phyloP scores from a whole-genome alignment of 2,329 filamentous ascomycete genomes.

The Ascochyta koolunga region DNA sequence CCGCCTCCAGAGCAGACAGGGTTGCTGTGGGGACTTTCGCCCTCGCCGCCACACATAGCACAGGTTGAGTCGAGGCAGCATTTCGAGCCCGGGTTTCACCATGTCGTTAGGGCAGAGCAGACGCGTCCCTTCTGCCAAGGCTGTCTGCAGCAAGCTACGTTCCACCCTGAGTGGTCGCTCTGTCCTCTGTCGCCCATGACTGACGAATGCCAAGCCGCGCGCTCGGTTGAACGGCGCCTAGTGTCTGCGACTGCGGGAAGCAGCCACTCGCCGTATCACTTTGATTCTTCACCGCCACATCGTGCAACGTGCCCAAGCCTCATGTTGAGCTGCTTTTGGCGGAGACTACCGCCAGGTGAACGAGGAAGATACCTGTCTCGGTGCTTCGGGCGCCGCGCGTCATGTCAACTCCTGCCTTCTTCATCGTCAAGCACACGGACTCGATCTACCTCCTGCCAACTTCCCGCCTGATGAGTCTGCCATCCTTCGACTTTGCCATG shows the following conservation, averaged over 20 bases:
- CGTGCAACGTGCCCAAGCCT: not conserved
- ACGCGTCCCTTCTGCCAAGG: constrained; percentile 8
- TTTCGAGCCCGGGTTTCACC: constrained; percentile 4
- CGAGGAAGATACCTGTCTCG: not conserved
- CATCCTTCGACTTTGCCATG: not conserved
- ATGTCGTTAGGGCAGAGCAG: not conserved
- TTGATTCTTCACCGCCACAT: constrained; percentile 6
- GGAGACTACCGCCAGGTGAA: not conserved
- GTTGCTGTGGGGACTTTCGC: not conserved
- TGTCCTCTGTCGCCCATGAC: constrained; percentile 2
- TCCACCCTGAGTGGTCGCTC: constrained; percentile 5
- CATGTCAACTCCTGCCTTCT: not conserved
- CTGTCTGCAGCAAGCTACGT: not conserved
- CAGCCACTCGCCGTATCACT: constrained; percentile 3
- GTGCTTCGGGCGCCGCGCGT: constrained; percentile 2
- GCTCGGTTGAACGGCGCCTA: constrained; percentile 12
- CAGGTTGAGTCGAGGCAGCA: not conserved
- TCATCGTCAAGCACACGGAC: not conserved
- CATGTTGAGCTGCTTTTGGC: not conserved
- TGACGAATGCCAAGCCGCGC: constrained; percentile 8
- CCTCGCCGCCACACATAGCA: not conserved
- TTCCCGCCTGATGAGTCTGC: not conserved
- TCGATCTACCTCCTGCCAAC: not conserved
- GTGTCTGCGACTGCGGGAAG: not conserved
- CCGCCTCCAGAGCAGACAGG: not conserved